phyloP scores from a whole-genome alignment of 257 asterid genomes.

The Solanum etuberosum region DNA sequence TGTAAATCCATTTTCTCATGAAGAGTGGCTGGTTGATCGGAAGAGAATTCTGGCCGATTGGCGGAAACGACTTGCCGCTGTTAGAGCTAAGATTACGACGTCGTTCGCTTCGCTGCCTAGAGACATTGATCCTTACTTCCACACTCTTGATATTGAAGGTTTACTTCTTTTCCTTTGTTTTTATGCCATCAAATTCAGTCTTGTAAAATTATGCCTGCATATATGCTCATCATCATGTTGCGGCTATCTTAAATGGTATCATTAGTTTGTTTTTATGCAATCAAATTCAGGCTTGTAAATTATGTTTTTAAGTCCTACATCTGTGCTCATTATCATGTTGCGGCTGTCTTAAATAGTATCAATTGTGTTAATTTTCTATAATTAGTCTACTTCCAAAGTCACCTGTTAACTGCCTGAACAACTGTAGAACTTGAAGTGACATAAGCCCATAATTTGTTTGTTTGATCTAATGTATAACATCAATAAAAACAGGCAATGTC shows the following conservation, averaged over 20 bases:
- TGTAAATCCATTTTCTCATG: not conserved
- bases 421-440: not conserved
- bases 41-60: constrained; percentile 80
- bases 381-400: not conserved
- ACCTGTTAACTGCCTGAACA: not conserved
- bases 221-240: not conserved
- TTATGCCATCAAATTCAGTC: not conserved
- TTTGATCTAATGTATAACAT: not conserved
- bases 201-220: not conserved
- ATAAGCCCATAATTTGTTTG: not conserved
- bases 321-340: not conserved
- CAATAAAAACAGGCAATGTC: not conserved
- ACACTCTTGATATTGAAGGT: constrained; percentile 78
- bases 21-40: constrained; percentile 95
- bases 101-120: constrained; percentile 74
- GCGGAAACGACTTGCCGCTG: constrained; percentile 79
- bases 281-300: not conserved
- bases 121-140: constrained; percentile 70
- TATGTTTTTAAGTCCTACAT: not conserved
- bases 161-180: not conserved
- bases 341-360: not conserved
- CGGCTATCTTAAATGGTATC: not conserved
- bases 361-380: not conserved
- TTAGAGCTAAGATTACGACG: constrained; percentile 64
- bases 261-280: not conserved